phyloP scores from a whole-genome alignment of 331 rosid genomes.

The Stylosanthes scabra region DNA sequence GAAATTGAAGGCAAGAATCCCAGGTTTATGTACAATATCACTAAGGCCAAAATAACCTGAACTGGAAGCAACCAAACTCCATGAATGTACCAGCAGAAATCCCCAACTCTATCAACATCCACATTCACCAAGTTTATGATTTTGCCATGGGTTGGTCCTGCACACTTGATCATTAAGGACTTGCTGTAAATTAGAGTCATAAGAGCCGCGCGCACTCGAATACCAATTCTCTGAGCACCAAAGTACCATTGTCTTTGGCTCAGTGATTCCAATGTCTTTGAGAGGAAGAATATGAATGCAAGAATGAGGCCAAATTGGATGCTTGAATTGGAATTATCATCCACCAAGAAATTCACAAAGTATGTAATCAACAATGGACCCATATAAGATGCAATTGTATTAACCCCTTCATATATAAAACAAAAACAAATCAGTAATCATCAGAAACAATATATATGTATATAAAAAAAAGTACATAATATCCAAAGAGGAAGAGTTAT shows the following conservation, averaged over 20 bases:
- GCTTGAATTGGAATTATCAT: constrained; percentile 54
- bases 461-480: constrained; percentile 30
- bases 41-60: constrained; percentile 75
- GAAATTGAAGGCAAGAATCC: constrained; percentile 77
- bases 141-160: constrained; percentile 66
- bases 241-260: constrained; percentile 94
- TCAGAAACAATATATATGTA: background rate
- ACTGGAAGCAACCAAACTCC: constrained; percentile 94
- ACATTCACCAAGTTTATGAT: constrained; percentile 72
- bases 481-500: background rate
- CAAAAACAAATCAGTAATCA: constrained; percentile 9
- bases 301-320: constrained; percentile 67
- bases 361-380: constrained; percentile 83
- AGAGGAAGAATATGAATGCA: constrained; percentile 76
- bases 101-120: constrained; percentile 90
- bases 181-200: constrained; percentile 63
- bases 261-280: constrained; percentile 82
- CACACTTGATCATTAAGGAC: constrained; percentile 53
- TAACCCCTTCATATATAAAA: constrained; percentile 55
- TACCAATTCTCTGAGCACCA: constrained; percentile 82
- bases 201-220: constrained; percentile 80
- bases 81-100: constrained; percentile 80
- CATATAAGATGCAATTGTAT: constrained; percentile 78
- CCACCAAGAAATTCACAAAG: constrained; percentile 72
- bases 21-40: constrained; percentile 75